Evolutionary conservation across 257 asterid genomes (phyloP), one percentile per base, ranked within the genome.

Genomic region (Anisodus acutangulus): DNA sequence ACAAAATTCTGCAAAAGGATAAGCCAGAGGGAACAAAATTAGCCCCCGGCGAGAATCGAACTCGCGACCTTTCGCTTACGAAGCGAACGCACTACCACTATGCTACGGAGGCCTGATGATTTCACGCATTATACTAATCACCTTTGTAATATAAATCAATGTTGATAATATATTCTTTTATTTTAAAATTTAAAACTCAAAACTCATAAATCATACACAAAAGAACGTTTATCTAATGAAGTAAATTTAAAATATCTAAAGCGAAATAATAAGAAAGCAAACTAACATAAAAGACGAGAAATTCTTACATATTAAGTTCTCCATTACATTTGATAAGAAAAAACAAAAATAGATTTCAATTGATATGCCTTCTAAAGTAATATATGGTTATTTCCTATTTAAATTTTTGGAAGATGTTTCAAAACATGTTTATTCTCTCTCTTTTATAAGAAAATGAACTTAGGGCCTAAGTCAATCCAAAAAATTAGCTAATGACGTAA

Each of bases 21-120:
- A 5, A 58, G 26, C 9, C 8, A 58, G 64, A 26, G 37, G 1
- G 26, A 64, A 26, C 3, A 4, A 31, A 1, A 26, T 9, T 1
- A 94, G 98, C 98, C 95, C 97, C 92, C 91, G 97, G 98, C 88
- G 98, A 95, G 99, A 94, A 92, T 95, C 98, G 99, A 95, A 94
- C 98, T 93, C 98, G 88, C 97, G 99, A 88, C 99, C 98, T 94
- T 95, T 94, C 97, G 93, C 99, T 94, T 94, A 94, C 98, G 98
- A 95, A 95, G 99, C 95, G 98, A 95, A 95, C 98, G 99, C 98
- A 95, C 91, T 94, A 94, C 99, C 98, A 94, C 98, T 95, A 94
- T 93, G 98, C 99, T 92, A 94, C 96, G 90, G 90, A 95, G 88
- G 92, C 92, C 0, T 2, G 6, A 13, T 26, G 16, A 16, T 16